These are phyloP conservation scores for Penicillium brevicompactum DNA, from an alignment of 2,329 filamentous ascomycete genomes.

Conservation along the genomic window DNA sequence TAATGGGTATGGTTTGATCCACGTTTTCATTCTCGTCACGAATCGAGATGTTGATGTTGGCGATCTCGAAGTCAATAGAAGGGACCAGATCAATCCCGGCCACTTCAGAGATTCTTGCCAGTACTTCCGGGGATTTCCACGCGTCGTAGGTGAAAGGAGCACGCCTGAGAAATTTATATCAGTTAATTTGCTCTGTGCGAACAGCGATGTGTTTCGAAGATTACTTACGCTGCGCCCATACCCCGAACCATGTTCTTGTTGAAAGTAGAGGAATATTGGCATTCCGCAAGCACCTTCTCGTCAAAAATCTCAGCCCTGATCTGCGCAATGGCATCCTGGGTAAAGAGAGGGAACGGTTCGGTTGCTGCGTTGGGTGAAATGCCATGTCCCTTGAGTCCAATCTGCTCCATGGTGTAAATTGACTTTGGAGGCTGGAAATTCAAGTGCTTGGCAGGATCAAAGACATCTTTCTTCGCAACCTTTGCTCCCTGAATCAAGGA, in stretches of 20 bases:
- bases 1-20: constrained; percentile 26
- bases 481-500: constrained; percentile 30
- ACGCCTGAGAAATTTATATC: constrained; percentile 24
- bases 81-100: constrained; percentile 59
- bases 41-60: constrained; percentile 57
- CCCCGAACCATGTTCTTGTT: constrained; percentile 53
- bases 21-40: constrained; percentile 49
- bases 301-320: constrained; percentile 63
- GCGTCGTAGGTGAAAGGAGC: constrained; percentile 67
- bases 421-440: constrained; percentile 7
- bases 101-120: constrained; percentile 53
- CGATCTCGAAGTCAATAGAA: constrained; percentile 58
- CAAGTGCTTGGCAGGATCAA: constrained; percentile 11
- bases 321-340: constrained; percentile 58
- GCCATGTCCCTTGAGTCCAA: constrained; percentile 49
- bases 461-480: background rate
- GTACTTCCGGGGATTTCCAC: constrained; percentile 58
- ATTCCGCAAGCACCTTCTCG: constrained; percentile 57
- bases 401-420: constrained; percentile 12
- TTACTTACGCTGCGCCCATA: constrained; percentile 56
- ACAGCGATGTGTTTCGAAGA: too few relatives aligned
- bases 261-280: constrained; percentile 60
- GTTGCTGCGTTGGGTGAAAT: constrained; percentile 64
- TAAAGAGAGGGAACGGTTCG: constrained; percentile 64
- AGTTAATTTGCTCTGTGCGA: too few relatives aligned